Evolutionary conservation across 2,329 filamentous ascomycete genomes (phyloP), one percentile per base, ranked within the genome.

Genomic region (Diaporthe vaccinii): DNA sequence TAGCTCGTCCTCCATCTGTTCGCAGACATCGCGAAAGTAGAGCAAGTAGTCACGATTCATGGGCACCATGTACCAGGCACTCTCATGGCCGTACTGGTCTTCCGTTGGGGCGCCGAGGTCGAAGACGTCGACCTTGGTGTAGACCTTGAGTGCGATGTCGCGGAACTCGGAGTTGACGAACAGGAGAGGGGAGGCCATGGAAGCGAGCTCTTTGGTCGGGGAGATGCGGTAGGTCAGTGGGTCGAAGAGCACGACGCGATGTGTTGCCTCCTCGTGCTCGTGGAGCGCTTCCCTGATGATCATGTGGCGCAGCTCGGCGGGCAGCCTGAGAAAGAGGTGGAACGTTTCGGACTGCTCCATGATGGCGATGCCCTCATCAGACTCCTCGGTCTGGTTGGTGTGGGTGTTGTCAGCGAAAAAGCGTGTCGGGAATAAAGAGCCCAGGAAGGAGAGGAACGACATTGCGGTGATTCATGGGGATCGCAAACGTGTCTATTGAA

Each of bases 241-340:
- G 25, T 75, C 73, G 49, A 75, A n/a, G 25, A 75, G 36, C 3
- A 67, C 57, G 17, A 72, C 46, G 44, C 73, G 68, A 14, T 20
- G 20, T 22, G 46, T 39, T 17, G 39, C 46, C 28, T 75, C 39
- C 67, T 72, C 57, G n/a, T 62, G 31, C 46, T 41, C 36, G 17
- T 36, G 14, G 22, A 75, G 58, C 8, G 57, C 73, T 22, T 53
- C 46, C 9, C 28, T 15, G 67, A 72, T 65, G 49, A 75, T 34
- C 44, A 72, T 53, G 36, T 65, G 34, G n/a, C 67, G 68, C 41
- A 72, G 58, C 73, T 73, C 74, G 34, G 69, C 1, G 6, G 74
- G 70, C 34, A 75, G 59, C 36, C 49, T 59, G 20, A 31, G 25
- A 25, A 69, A 73, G 3, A 25, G 22, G 20, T 46, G 22, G 14